phyloP scores from a whole-genome alignment of 1,284 basidiomycete species.

The Boletus subluridellus region DNA sequence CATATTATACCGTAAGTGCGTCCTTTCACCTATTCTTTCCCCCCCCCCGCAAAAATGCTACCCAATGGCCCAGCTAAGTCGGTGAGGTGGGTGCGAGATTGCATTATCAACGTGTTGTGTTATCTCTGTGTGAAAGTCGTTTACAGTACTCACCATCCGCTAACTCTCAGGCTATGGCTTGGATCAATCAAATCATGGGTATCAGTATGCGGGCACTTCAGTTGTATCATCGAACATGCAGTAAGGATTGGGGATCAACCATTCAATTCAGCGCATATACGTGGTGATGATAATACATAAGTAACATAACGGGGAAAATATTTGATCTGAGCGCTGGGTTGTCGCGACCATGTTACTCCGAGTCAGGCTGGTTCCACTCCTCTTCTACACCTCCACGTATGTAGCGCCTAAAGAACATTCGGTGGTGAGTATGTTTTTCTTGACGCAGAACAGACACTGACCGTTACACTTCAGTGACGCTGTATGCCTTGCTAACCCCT shows the following conservation, averaged over 20 bases:
- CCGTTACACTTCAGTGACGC: slow-evolving; percentile 7
- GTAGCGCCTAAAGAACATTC: not conserved
- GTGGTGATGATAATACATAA: not conserved
- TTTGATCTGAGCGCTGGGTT: no score
- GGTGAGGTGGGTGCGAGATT: not conserved
- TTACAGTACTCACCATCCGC: not conserved
- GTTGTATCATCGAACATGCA: not conserved
- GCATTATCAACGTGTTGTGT: not conserved
- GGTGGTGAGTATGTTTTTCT: not conserved
- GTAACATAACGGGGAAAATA: not conserved
- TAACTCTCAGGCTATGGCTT: not conserved
- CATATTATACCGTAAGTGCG: not conserved
- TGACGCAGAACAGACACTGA: not conserved
- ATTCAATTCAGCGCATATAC: no score
- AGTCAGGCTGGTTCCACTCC: not conserved
- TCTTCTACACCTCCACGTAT: not conserved
- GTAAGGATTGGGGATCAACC: not conserved
- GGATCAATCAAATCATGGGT: not conserved
- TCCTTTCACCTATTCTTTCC: not conserved
- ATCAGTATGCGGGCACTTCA: no score
- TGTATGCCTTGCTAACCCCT: slow-evolving; percentile 4
- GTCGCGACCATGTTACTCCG: no score
- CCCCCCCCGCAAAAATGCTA: not conserved
- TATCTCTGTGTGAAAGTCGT: not conserved
- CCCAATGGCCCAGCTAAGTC: no score